Conservation (phyloP, 106 monocot species). For the Allium sativum region DNA sequence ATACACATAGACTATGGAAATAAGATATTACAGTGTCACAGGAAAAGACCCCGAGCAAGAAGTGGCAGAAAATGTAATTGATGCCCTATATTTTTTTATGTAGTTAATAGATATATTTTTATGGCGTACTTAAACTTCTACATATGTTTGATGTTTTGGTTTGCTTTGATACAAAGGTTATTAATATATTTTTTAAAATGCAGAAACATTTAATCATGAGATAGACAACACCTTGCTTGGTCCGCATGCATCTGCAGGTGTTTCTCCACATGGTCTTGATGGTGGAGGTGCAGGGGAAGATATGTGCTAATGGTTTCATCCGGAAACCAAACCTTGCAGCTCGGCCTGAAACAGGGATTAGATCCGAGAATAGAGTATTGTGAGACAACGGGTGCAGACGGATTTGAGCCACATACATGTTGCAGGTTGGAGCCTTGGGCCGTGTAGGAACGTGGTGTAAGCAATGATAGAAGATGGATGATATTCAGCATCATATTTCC, state of each 20-base stretch:
- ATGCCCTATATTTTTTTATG: constrained; percentile 38
- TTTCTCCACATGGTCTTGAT: constrained; percentile 80
- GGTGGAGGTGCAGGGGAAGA: constrained; percentile 71
- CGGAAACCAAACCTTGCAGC: too few species aligned
- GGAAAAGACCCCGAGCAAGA: constrained; percentile 46
- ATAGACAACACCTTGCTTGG: constrained; percentile 56
- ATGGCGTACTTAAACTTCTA: constrained; percentile 46
- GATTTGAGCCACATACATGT: too few species aligned
- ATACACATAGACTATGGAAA: constrained; percentile 53
- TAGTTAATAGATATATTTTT: constrained; percentile 34
- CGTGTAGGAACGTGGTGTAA: too few species aligned
- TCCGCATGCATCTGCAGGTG: constrained; percentile 82
- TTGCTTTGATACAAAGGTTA: too few species aligned
- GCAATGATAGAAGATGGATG: constrained; percentile 65
- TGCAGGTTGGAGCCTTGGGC: too few species aligned
- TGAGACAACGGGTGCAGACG: too few species aligned
- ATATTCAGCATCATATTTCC: constrained; percentile 75
- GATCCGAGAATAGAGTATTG: too few species aligned
- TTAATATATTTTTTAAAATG: too few species aligned
- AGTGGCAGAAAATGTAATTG: constrained; percentile 47
- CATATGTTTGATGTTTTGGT: constrained; percentile 43
- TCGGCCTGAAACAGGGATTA: too few species aligned
- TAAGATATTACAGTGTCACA: constrained; percentile 51
- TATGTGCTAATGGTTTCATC: too few species aligned
- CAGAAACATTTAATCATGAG: too few species aligned